Base-by-base conservation (phyloP, 2,329 filamentous ascomycete species). In the Canariomyces notabilis region DNA sequence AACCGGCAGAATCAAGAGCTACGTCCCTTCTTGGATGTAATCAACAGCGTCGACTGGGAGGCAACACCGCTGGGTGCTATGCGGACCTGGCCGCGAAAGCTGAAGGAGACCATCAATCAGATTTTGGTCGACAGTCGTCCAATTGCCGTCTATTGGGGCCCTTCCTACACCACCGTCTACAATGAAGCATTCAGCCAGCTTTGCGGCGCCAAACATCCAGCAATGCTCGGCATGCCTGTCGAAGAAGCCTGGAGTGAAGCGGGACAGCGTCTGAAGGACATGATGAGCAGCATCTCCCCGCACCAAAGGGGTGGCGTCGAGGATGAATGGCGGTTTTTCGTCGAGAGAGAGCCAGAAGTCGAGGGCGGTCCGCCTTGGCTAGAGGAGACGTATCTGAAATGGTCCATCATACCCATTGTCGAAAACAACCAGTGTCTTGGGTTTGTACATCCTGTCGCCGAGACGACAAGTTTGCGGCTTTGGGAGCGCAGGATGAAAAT, bases 151-250 rank as follows among this genome's bases (percentile, higher is more conserved):
- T 82, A 82, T 56, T 83, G 79, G 79, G 79, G 79, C 1, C 64
- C 74, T 2, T 72, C 80, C 11, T 71, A 79, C 34, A 74, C 82
- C 14, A 75, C 76, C 6, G 77, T 89, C 8, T 89, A 89, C 65
- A 89, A 89, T 55, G 83, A 86, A 56, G 81, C 83, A 0, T 87
- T 87, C 54, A 70, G 77, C 53, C 64, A 74, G 42, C 67, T 84
- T 7, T 79, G 77, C 44, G 80, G 80, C 6, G 72, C 79, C 44
- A 82, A 81, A 48, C 83, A 87, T 57, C 83, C 83, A 1, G 57
- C 58, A 2, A 63, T 85, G 9, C 75, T 87, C 63, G 83, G 83
- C 2, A 75, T 76, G 57, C 72, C 71, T 20, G 65, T 85, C 49
- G 69, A 70, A 20, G 71, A 80, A 32, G 75, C 77, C 4, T 87